These are phyloP conservation scores for Metschnikowia drakensbergensis DNA, from an alignment of 805 yeast species.

Conservation along the genomic window DNA sequence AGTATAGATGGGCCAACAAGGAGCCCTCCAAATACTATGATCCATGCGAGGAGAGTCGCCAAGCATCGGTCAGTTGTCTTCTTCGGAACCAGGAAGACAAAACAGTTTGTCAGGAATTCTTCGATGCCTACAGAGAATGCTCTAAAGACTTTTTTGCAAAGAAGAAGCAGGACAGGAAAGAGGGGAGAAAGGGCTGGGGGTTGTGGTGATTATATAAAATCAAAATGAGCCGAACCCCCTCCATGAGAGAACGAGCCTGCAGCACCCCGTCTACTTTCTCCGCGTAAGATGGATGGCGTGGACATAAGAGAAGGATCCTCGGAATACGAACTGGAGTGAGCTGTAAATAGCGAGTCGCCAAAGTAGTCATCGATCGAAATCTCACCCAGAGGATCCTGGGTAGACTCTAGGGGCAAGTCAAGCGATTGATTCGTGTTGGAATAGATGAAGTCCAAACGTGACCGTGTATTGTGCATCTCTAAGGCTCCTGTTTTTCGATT, in stretches of 20 bases:
- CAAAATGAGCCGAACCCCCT: not conserved
- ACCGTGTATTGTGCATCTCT: slow-evolving; percentile 33
- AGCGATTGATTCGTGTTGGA: slow-evolving; percentile 1
- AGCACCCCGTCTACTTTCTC: slow-evolving; percentile 1
- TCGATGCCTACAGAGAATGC: slow-evolving; percentile 91
- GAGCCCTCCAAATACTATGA: slow-evolving; percentile 83
- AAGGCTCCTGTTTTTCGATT: slow-evolving; percentile 35
- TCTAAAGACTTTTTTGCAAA: slow-evolving; percentile 36
- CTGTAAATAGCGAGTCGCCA: not conserved
- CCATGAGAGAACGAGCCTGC: slow-evolving; percentile 3
- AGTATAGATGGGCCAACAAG: slow-evolving; percentile 65
- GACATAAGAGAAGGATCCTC: slow-evolving; percentile 9
- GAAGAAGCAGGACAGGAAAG: slow-evolving; percentile 31
- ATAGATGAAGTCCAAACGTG: slow-evolving; percentile 22
- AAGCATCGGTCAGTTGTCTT: slow-evolving; percentile 81
- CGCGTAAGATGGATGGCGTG: slow-evolving; percentile 3
- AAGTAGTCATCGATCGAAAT: not conserved
- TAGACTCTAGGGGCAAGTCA: not conserved
- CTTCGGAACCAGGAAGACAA: slow-evolving; percentile 69
- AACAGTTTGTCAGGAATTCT: slow-evolving; percentile 68
- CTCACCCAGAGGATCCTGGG: not conserved
- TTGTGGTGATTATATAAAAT: slow-evolving; percentile 24
- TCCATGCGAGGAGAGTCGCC: slow-evolving; percentile 87
- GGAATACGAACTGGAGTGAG: not conserved
- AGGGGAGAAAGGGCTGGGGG: slow-evolving; percentile 45